phyloP scores from a whole-genome alignment of 768 basidiomycete species.

The Tricholoma sp. region DNA sequence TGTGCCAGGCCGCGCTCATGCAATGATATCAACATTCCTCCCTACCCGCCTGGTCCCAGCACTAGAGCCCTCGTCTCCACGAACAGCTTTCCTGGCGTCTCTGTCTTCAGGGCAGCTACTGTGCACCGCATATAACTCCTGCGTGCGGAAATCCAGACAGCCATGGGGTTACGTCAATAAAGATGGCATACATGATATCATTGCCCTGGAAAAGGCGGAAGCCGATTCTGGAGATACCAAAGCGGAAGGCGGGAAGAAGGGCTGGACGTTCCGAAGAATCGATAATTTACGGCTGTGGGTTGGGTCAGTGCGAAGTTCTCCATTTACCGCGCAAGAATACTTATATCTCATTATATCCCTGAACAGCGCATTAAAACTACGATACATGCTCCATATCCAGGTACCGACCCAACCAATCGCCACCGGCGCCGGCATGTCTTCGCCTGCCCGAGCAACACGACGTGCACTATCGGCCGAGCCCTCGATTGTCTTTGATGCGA shows the following conservation, averaged over 20 bases:
- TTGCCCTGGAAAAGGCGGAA: constrained; percentile 53
- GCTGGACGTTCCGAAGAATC: constrained; percentile 82
- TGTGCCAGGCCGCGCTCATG: constrained; percentile 55
- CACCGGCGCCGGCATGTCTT: constrained; percentile 22
- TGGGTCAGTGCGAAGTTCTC: constrained; percentile 48
- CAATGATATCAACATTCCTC: constrained; percentile 55
- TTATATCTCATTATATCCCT: not conserved
- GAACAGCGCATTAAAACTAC: constrained; percentile 70
- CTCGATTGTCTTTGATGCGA: constrained; percentile 65
- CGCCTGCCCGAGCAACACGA: constrained; percentile 26
- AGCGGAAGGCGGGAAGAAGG: constrained; percentile 38
- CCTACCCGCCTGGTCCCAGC: constrained; percentile 47
- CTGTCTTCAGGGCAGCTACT: constrained; percentile 77
- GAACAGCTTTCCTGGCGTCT: constrained; percentile 43
- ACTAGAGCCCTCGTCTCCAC: constrained; percentile 26
- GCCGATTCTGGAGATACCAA: constrained; percentile 26
- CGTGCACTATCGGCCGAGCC: constrained; percentile 40
- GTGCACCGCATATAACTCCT: constrained; percentile 76
- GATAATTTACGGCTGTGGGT: constrained; percentile 86
- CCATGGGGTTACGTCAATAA: constrained; percentile 86
- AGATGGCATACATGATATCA: constrained; percentile 76
- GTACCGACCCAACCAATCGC: constrained; percentile 35
- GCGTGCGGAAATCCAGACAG: constrained; percentile 72
- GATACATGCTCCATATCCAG: constrained; percentile 71
- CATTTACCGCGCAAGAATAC: not conserved